These are phyloP conservation scores for Hanseniaspora meyeri DNA, from an alignment of 805 yeast genomes.

Conservation along the genomic window DNA sequence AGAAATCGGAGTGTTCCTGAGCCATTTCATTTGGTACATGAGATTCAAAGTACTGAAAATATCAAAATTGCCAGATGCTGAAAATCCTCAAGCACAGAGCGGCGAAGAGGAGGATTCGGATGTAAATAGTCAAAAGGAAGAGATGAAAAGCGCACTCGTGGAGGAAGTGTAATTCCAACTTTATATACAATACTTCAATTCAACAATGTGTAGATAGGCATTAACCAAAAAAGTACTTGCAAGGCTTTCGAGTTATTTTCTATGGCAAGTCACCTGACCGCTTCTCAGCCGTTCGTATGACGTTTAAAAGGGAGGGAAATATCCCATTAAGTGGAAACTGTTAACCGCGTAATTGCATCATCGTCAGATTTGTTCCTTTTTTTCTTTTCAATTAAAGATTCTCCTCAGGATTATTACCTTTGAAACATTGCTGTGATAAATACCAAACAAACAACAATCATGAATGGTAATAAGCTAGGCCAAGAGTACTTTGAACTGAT, in stretches of 20 bases:
- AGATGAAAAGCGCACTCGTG: not conserved
- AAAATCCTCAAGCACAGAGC: not conserved
- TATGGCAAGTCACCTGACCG: no score
- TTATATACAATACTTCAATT: not conserved
- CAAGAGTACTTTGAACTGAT: slow-evolving; percentile 13
- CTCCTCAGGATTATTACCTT: no score
- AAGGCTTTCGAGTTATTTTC: no score
- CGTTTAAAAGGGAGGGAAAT: no score
- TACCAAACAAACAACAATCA: not conserved
- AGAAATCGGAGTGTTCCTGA: slow-evolving; percentile 63
- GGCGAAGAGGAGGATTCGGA: not conserved
- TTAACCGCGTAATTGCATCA: not conserved
- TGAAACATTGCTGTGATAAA: not conserved
- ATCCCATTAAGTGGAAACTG: no score
- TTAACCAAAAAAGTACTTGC: no score
- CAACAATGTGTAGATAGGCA: no score
- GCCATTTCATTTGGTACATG: slow-evolving; percentile 61
- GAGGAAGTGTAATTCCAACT: not conserved
- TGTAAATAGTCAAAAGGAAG: not conserved
- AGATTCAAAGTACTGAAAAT: slow-evolving; percentile 28
- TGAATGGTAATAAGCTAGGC: not conserved
- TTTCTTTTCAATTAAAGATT: no score
- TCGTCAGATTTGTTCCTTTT: not conserved
- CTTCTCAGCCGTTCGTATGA: no score
- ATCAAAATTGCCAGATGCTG: not conserved